Evolutionary conservation across 345 rosid genomes (phyloP).

Genomic region (Syzygium aromaticum): DNA sequence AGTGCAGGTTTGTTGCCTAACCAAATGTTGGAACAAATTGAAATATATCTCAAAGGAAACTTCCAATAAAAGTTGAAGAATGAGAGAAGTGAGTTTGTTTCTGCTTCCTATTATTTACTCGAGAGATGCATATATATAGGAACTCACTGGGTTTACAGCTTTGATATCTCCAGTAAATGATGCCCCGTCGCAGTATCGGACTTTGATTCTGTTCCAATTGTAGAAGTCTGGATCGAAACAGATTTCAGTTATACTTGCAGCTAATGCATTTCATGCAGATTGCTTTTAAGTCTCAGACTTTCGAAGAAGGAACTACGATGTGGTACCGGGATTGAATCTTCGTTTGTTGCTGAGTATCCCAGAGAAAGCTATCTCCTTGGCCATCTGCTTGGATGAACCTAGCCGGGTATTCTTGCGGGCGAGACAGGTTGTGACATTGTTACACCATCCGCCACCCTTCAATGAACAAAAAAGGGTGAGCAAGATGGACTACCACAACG

Average conservation of each 20-base stretch:
- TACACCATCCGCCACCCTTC: constrained; percentile 99
- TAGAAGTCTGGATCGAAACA: constrained; percentile 44
- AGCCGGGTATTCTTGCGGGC: constrained; percentile 53
- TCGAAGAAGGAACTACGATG: background rate
- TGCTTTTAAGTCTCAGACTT: background rate
- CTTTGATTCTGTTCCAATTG: constrained; percentile 90
- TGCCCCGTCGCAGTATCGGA: constrained; percentile 91
- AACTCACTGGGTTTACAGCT: constrained; percentile 66
- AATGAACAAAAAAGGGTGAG: background rate
- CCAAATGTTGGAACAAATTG: constrained; percentile 7
- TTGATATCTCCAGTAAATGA: constrained; percentile 87
- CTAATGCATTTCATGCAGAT: background rate
- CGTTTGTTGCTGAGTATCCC: constrained; percentile 62
- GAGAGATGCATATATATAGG: background rate
- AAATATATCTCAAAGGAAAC: background rate
- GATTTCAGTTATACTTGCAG: background rate
- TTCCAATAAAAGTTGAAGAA: background rate
- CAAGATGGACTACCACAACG: background rate
- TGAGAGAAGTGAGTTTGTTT: background rate
- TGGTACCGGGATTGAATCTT: constrained; percentile 66
- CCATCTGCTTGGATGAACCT: constrained; percentile 83
- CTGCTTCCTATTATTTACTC: background rate
- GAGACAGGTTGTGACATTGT: constrained; percentile 55
- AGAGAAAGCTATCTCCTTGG: constrained; percentile 54
- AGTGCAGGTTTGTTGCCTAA: constrained; percentile 87